Base-by-base conservation (phyloP, 306 rosid genomes). In the Fragaria nilgerrensis region DNA sequence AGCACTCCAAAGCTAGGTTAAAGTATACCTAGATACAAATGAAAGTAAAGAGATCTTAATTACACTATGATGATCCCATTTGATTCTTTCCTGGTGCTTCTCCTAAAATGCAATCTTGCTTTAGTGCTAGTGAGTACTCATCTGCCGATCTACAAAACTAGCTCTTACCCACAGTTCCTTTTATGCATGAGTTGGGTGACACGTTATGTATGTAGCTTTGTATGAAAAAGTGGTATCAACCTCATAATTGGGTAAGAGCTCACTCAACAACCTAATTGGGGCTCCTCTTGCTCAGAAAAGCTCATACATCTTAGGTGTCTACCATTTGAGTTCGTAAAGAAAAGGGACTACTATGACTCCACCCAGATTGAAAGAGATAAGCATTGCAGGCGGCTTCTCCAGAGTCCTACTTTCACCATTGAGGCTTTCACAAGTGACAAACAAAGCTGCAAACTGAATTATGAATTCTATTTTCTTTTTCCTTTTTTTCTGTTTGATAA, bases 211-310 rank as follows among this genome's bases (percentile, higher is more conserved):
- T 59, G 8, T 32, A 61, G 58, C 70, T 44, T 44, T 59, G 45
- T 19, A 61, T 74, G 58, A 25, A 74, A 70, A 61, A 59, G 56
- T 41, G 6, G 7, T 3, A 22, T 15, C 68, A 25, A 29, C 5
- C 39, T 73, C 27, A 23, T 73, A 25, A 41, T 43, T 74, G 69
- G 77, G 34, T 12, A 39, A 59, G 20, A 14, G 23, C 68, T 58
- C 32, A n/a, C 32, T 56, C 15, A 45, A 36, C 22, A 9, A 29
- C 20, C 39, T 14, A 25, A 9, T 14, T 64, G 69, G 45, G 56
- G 5, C 70, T 10, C 22, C 71, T 75, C 27, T 45, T 45, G 70
- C 70, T 29, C 45, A 1, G 20, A 19, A 62, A 62, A 44, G 34
- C 43, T 45, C 44, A 27, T 20, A 7, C 49, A 1, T 43, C 76